Base-by-base conservation (phyloP, 2,329 filamentous ascomycete species). In the Cryphonectria parasitica region DNA sequence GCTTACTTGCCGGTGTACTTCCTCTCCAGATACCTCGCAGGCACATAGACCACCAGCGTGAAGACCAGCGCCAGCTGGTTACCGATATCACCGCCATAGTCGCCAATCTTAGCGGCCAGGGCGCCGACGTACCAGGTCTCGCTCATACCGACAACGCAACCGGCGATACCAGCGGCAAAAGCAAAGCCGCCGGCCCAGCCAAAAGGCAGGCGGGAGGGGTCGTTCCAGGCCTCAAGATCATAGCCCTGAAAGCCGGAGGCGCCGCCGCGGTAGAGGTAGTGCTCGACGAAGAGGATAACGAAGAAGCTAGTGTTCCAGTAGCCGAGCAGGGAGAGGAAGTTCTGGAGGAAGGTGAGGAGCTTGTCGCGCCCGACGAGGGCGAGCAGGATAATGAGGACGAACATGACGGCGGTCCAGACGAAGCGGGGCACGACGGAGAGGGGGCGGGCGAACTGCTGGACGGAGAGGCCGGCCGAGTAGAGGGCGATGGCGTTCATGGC, bases 91-190 rank as follows among this genome's bases (percentile, higher is more conserved):
- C 84, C 84, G 25, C 83, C 83, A n/a, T 74, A 73, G 0, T 78
- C 77, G 5, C 84, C 83, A 71, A 87, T 85, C 72, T 79, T 75
- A 56, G 75, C 77, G 0, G 81, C 84, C 65, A 87, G 73, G 2
- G 80, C 79, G 0, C 85, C 86, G 31, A 85, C 78, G 74, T 84
- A 88, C 83, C 85, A 88, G 0, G 85, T 88, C 78, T 88, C 84
- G 63, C 82, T 82, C 87, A 90, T 90, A 1, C 87, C 88, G 75
- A 89, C 79, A 31, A 87, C 80, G 79, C 86, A 88, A 28, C 82
- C 84, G 10, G 79, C 81, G 10, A 83, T 77, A 1, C 84, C 84
- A 1, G 81, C 76, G 0, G 80, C 75, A 73, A 87, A 87, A 0
- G 85, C 83, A 4, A 78, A 70, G 0, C 80, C 74, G 2, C 81